Evolutionary conservation across 768 basidiomycete genomes (phyloP).

Genomic region (Macrolepiota albuminosa): DNA sequence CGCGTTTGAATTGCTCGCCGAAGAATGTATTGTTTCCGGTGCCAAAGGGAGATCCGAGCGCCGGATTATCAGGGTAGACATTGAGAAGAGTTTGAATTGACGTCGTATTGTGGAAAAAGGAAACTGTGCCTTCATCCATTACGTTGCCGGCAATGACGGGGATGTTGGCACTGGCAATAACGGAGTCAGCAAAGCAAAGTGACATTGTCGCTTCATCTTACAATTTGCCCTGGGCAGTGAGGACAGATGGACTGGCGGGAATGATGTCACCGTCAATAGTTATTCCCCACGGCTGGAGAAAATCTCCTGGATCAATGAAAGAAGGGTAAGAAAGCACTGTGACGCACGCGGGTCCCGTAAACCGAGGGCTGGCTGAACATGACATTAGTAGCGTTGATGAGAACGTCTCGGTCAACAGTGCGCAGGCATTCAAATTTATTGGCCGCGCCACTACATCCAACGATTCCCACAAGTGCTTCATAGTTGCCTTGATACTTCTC

Average conservation of each 20-base stretch:
- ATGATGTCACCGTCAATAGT: conserved; percentile 18
- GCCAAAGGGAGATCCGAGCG: conserved; percentile 36
- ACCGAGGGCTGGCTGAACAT: conserved; percentile 13
- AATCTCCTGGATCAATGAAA: background rate
- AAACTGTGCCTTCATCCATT: conserved; percentile 17
- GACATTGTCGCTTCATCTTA: conserved; percentile 1
- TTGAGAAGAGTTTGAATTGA: conserved; percentile 19
- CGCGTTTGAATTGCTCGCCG: conserved; percentile 17
- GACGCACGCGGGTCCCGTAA: conserved; percentile 16
- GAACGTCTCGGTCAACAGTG: conserved; percentile 11
- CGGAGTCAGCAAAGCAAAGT: background rate
- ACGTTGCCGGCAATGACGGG: conserved; percentile 18
- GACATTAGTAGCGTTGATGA: conserved; percentile 15
- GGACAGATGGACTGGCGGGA: conserved; percentile 15
- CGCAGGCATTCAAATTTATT: conserved; percentile 24
- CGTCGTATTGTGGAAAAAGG: conserved; percentile 17
- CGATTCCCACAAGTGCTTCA: conserved; percentile 32
- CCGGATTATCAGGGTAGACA: conserved; percentile 36
- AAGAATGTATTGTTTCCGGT: conserved; percentile 38
- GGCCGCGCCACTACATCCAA: conserved; percentile 21
- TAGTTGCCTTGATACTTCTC: conserved; percentile 28
- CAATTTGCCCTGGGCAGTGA: conserved; percentile 17
- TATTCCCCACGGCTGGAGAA: conserved; percentile 15
- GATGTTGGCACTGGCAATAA: conserved; percentile 10
- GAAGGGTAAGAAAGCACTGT: background rate